Conservation (phyloP, 495 filamentous ascomycete species). For the Hapsidospora chrysogenum region DNA sequence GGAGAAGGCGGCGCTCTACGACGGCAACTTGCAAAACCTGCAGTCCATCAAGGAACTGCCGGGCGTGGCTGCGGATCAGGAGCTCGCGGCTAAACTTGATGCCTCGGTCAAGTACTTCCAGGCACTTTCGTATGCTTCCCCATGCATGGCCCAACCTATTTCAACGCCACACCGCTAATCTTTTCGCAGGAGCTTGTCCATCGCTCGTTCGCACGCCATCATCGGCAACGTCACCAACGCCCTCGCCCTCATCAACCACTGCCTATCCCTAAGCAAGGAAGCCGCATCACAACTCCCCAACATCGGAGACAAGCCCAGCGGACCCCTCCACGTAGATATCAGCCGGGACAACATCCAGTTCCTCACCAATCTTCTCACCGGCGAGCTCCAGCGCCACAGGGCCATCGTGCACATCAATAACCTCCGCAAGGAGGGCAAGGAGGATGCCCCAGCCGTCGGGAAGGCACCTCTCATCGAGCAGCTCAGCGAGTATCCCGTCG, state of each 20-base stretch:
- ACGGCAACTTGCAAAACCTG: slow-evolving; percentile 73
- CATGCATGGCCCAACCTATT: background rate
- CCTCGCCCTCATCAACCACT: slow-evolving; percentile 64
- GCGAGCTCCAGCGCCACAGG: slow-evolving; percentile 57
- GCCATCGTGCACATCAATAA: slow-evolving; percentile 69
- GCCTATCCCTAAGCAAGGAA: slow-evolving; percentile 35
- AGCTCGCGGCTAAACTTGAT: slow-evolving; percentile 58
- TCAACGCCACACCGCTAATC: too few relatives aligned
- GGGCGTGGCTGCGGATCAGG: slow-evolving; percentile 74
- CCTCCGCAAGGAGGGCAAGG: slow-evolving; percentile 21
- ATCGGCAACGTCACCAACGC: slow-evolving; percentile 59
- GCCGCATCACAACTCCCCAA: slow-evolving; percentile 21
- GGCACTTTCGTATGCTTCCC: slow-evolving; percentile 67
- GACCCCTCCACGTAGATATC: slow-evolving; percentile 5
- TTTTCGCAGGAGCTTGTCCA: slow-evolving; percentile 62
- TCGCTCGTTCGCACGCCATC: slow-evolving; percentile 71
- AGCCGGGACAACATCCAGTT: slow-evolving; percentile 32
- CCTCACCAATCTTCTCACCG: slow-evolving; percentile 42
- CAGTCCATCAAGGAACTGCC: slow-evolving; percentile 81
- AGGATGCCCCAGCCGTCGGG: slow-evolving; percentile 7
- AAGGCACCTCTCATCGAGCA: slow-evolving; percentile 44
- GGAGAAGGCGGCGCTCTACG: slow-evolving; percentile 84
- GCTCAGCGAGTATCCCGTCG: slow-evolving; percentile 54
- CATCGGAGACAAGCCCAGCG: slow-evolving; percentile 10
- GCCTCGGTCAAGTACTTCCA: slow-evolving; percentile 71